Percentiles rank a stretch among this genome's conserved stretches.
phyloP scores from a whole-genome alignment of 2,329 filamentous ascomycete genomes.

The Xylaria sp. region DNA sequence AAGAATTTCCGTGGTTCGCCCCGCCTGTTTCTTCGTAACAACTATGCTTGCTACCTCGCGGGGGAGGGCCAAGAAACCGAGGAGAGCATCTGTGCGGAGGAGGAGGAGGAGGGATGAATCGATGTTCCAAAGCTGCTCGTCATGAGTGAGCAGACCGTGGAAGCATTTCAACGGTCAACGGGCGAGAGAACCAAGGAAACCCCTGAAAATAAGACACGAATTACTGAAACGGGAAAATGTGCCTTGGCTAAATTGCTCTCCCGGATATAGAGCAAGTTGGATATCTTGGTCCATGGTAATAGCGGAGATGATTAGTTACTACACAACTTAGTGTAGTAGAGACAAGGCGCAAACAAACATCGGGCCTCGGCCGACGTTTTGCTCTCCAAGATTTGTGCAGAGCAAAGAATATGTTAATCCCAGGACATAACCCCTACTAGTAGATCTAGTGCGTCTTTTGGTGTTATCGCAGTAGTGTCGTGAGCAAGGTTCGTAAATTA shows the following conservation, averaged over 20 bases:
- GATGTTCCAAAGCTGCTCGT: constrained; percentile 17
- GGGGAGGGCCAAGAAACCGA: background rate
- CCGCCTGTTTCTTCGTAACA: constrained; percentile 14
- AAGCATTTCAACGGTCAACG: constrained; percentile 16
- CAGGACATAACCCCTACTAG: constrained; percentile 23
- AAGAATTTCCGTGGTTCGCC: constrained; percentile 11
- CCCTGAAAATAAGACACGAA: constrained; percentile 17
- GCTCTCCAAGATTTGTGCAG: constrained; percentile 14
- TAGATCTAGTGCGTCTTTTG: constrained; percentile 10
- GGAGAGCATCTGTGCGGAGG: background rate
- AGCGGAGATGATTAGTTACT: constrained; percentile 2
- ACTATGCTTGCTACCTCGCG: background rate
- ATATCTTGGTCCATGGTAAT: constrained; percentile 17
- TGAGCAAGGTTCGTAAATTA: constrained; percentile 10
- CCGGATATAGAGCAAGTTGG: background rate
- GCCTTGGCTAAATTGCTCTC: constrained; percentile 22
- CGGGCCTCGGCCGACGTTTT: background rate
- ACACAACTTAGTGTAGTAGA: background rate
- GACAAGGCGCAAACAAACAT: constrained; percentile 6
- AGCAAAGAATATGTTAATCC: constrained; percentile 8
- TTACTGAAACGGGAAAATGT: constrained; percentile 34
- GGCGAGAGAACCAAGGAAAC: constrained; percentile 13
- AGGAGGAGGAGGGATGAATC: constrained; percentile 7
- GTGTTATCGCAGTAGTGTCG: constrained; percentile 7
- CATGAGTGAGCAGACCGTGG: constrained; percentile 14